Conservation (phyloP, 2,329 filamentous ascomycete genomes). For the Fusarium sp. region DNA sequence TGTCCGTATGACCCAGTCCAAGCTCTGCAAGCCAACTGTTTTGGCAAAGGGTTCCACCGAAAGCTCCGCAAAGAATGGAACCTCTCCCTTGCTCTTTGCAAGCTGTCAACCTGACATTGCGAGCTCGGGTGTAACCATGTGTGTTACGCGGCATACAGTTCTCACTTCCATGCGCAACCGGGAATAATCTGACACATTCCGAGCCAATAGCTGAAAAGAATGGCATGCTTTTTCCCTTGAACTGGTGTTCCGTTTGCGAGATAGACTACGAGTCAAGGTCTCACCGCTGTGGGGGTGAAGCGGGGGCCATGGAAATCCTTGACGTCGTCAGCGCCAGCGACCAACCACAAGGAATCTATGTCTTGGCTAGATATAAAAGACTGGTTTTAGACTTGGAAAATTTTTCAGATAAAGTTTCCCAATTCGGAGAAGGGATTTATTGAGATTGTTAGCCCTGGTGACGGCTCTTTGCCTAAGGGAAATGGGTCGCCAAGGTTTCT, state of each 20-base stretch:
- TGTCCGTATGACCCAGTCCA: neutral
- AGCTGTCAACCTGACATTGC: neutral
- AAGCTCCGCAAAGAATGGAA: neutral
- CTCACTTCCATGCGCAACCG: neutral
- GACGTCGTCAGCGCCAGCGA: neutral
- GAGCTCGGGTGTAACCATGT: neutral
- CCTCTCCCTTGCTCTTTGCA: neutral
- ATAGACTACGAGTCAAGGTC: neutral
- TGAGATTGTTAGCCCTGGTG: neutral
- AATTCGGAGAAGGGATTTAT: neutral
- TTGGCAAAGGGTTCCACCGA: neutral
- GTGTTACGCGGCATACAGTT: neutral
- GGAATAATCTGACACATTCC: neutral
- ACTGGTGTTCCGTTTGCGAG: neutral
- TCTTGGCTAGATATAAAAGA: neutral
- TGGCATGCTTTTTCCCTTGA: neutral
- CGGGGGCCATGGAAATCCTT: neutral
- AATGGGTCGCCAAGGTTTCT: neutral
- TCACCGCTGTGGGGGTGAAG: neutral
- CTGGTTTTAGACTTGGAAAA: neutral
- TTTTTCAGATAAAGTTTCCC: neutral
- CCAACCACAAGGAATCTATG: neutral
- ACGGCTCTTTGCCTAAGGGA: neutral
- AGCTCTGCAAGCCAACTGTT: neutral
- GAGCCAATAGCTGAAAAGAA: neutral